Conservation (phyloP, 2,329 filamentous ascomycete genomes). For the Apiospora saccharicola region DNA sequence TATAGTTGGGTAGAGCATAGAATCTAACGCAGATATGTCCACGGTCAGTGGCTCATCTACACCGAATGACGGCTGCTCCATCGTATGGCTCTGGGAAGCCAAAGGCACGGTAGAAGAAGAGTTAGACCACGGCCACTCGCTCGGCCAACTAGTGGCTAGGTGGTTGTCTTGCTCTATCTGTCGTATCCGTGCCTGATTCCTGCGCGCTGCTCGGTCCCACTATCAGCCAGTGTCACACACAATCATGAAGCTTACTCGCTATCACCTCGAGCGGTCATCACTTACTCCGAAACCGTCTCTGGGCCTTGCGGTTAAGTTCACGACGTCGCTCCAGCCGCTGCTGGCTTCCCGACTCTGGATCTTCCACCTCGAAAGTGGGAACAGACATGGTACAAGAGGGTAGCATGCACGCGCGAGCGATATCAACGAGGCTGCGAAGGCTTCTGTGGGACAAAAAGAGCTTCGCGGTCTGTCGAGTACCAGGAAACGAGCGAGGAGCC, state of each 20-base stretch:
- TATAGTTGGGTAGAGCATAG: slow-evolving; percentile 15
- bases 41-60: not conserved
- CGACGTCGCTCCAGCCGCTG: slow-evolving; percentile 11
- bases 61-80: not conserved
- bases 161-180: slow-evolving; percentile 7
- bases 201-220: not conserved
- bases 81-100: not conserved
- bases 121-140: not conserved
- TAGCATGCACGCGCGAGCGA: not conserved
- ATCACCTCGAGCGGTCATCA: not conserved
- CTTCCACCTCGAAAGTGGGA: slow-evolving; percentile 7
- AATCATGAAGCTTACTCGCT: not conserved
- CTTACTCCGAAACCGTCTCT: slow-evolving; percentile 4
- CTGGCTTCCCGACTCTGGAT: not conserved
- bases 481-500: not conserved
- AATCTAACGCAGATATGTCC: slow-evolving; percentile 6
- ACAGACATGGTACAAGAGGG: not conserved
- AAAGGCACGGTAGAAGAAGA: not conserved
- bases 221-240: not conserved
- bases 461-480: not conserved
- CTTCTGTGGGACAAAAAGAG: not conserved
- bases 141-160: not conserved
- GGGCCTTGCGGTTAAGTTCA: slow-evolving; percentile 3
- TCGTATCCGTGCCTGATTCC: slow-evolving; percentile 9
- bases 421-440: not conserved